Conservation (phyloP, 169 alveolate species). For the Eimeria maxima region DNA sequence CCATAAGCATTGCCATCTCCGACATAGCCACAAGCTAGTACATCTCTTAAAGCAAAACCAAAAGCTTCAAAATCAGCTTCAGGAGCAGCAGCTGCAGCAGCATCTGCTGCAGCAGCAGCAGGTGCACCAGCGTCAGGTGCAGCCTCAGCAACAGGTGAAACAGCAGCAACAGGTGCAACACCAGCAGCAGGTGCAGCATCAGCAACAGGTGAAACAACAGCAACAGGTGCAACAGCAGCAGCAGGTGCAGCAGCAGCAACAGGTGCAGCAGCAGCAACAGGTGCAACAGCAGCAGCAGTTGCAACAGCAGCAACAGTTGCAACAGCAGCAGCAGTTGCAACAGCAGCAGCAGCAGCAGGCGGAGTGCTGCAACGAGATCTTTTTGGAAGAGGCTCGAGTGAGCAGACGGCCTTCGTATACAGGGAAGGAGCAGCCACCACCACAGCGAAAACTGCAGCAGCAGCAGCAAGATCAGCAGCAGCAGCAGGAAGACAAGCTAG, state of each 20-base stretch:
- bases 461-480: too few species aligned
- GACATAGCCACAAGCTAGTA: slow-evolving; percentile 22
- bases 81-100: neutral
- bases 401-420: neutral
- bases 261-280: slow-evolving; percentile 30
- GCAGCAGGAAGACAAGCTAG: neutral
- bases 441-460: too few species aligned
- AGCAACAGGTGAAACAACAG: neutral
- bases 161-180: neutral
- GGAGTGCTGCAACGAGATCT: neutral
- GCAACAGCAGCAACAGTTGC: slow-evolving; percentile 33
- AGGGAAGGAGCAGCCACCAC: neutral
- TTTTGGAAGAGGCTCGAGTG: neutral
- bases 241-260: slow-evolving; percentile 16
- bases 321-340: neutral
- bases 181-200: slow-evolving; percentile 1
- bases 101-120: neutral
- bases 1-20: neutral
- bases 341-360: neutral
- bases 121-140: slow-evolving; percentile 6
- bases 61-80: slow-evolving; percentile 1
- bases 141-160: neutral
- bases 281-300: slow-evolving; percentile 29
- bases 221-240: neutral
- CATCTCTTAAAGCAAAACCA: neutral